Evolutionary conservation across 2,329 filamentous ascomycete genomes (phyloP).

Genomic region (Aureobasidium sp.): DNA sequence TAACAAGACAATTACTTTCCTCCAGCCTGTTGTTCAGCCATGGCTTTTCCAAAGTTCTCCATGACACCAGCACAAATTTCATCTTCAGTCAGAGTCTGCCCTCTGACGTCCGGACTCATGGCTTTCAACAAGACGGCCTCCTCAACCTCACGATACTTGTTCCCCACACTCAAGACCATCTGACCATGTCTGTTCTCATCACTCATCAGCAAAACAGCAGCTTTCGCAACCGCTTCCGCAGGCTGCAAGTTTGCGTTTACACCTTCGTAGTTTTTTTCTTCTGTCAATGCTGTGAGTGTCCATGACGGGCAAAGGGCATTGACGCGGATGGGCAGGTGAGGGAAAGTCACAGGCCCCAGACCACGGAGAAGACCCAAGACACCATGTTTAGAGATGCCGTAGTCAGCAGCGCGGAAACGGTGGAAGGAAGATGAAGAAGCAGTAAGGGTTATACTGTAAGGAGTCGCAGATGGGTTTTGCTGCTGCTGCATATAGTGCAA

Average conservation of each 20-base stretch:
- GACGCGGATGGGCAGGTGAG: slow-evolving; percentile 44
- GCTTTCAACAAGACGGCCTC: slow-evolving; percentile 20
- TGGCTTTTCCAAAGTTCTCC: not conserved
- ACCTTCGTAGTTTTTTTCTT: slow-evolving; percentile 33
- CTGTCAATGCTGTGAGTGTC: slow-evolving; percentile 47
- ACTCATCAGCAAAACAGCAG: slow-evolving; percentile 45
- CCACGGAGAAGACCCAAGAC: slow-evolving; percentile 49
- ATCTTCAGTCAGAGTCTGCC: not conserved
- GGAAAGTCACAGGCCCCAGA: slow-evolving; percentile 34
- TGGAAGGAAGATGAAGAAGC: slow-evolving; percentile 47
- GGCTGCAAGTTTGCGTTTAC: slow-evolving; percentile 40
- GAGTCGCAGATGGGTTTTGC: slow-evolving; percentile 24
- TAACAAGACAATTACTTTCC: not conserved
- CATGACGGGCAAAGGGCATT: slow-evolving; percentile 52
- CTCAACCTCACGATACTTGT: slow-evolving; percentile 49
- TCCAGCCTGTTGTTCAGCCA: not conserved
- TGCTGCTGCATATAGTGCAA: slow-evolving; percentile 42
- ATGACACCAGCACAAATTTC: not conserved
- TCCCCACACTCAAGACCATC: slow-evolving; percentile 44
- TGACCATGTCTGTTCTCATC: slow-evolving; percentile 45
- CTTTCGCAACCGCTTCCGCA: slow-evolving; percentile 42
- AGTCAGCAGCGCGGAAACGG: slow-evolving; percentile 46
- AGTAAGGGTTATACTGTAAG: slow-evolving; percentile 47
- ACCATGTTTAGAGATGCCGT: slow-evolving; percentile 50
- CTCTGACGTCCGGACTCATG: slow-evolving; percentile 6